Evolutionary conservation across 1,284 basidiomycete genomes (phyloP), one percentile per base, ranked within the genome.

Genomic region (Rhodotorula sp.): DNA sequence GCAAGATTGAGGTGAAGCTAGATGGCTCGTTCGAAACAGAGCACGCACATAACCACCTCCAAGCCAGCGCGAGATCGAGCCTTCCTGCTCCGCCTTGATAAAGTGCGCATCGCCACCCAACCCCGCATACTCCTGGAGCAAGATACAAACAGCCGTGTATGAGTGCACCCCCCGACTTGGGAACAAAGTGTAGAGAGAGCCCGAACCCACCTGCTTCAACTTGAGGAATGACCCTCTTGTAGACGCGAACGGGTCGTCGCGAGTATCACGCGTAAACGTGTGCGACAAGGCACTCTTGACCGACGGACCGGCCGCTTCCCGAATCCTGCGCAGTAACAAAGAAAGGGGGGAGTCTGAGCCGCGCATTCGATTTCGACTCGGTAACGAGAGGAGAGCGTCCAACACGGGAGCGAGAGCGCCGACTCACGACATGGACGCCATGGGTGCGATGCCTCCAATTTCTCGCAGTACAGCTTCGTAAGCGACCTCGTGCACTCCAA

Each of bases 271-370:
- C 0, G 86, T 84, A 81, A 87, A 92, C 0, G 87, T 88, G 78
- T 98, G 92, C 12, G 88, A 89, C 2, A 99, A 67, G 0, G 93
- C 86, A 0, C 93, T 93, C 82, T 98, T 99, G 74, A 89, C 81
- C 0, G 88, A 87, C 38, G 88, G 86, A 2, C 91, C 89, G 0
- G 93, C 92, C 1, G 89, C 85, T 79, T 90, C 87, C 23, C 93
- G 88, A 73, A 95, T 90, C 67, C 93, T 95, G 78, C 63, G 1
- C 0, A 34, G 26, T 2, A 23, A 23, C 6, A 28, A n/a, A 16
- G 15, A 38, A 38, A 5, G 34, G 6, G 34, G 21, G 21, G 1
- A 28, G 15, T 21, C 31, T 5, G 1, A n/a, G 12, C 49, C 16
- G 19, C 19, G 52, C 21, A 28, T 55, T 10, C 19, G 49, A 50